phyloP scores from a whole-genome alignment of 2,329 filamentous ascomycete species.

The Balansia obtecta region DNA sequence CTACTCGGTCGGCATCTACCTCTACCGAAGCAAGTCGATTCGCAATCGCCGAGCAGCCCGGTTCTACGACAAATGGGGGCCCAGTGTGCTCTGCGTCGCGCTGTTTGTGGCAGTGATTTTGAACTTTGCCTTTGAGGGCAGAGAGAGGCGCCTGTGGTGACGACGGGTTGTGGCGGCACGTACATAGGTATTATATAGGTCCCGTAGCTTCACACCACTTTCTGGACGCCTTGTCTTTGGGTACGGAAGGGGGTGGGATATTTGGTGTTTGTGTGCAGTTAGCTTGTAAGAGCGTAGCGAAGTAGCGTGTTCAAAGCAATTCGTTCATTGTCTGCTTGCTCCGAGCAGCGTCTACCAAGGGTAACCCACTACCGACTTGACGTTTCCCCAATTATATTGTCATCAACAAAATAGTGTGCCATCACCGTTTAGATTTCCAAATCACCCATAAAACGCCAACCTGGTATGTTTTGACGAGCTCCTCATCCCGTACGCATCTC shows the following conservation, averaged over 20 bases:
- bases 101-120: conserved; percentile 62
- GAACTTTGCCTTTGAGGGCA: conserved; percentile 72
- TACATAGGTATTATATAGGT: background rate
- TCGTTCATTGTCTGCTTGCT: no score
- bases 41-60: conserved; percentile 70
- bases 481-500: background rate
- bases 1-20: conserved; percentile 74
- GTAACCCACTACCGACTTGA: no score
- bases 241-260: background rate
- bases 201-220: background rate
- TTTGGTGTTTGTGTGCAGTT: no score
- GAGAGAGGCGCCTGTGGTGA: conserved; percentile 43
- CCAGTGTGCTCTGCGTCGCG: conserved; percentile 60
- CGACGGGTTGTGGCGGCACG: background rate
- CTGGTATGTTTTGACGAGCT: background rate
- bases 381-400: no score
- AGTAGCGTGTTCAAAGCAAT: no score
- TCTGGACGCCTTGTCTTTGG: background rate
- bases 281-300: background rate
- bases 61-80: conserved; percentile 86
- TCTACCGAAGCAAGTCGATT: conserved; percentile 81
- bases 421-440: no score
- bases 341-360: no score
- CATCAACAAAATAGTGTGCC: no score
- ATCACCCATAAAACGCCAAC: background rate